phyloP scores from a whole-genome alignment of 306 rosid genomes.

The Trifolium subterraneum region DNA sequence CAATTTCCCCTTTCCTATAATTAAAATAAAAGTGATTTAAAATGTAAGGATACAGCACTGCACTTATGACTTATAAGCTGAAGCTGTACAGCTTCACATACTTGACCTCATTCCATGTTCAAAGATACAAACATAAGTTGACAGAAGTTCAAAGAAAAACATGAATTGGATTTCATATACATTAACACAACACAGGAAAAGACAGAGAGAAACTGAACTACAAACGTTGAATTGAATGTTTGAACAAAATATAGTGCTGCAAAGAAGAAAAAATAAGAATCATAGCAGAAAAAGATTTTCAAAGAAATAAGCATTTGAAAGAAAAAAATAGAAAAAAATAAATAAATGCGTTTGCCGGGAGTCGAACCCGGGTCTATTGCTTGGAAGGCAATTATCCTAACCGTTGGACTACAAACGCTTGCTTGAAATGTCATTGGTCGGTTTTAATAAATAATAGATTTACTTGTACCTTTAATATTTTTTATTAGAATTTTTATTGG shows the following conservation, averaged over 20 bases:
- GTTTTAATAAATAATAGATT: neutral
- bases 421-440: fast-evolving
- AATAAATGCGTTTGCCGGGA: constrained; percentile 55
- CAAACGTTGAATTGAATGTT: too few species aligned
- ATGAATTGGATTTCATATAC: neutral
- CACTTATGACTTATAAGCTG: neutral
- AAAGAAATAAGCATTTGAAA: too few species aligned
- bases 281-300: too few species aligned
- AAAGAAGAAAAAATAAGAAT: too few species aligned
- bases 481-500: too few species aligned
- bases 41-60: too few species aligned
- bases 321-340: neutral
- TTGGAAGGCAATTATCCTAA: constrained; percentile 80
- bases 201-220: neutral
- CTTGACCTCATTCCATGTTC: neutral
- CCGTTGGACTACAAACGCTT: constrained; percentile 69
- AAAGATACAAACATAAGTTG: too few species aligned
- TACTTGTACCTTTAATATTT: neutral
- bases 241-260: too few species aligned
- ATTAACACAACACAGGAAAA: too few species aligned
- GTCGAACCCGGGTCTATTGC: constrained; percentile 75
- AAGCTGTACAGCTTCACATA: neutral
- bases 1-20: too few species aligned
- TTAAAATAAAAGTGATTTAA: too few species aligned
- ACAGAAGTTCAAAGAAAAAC: neutral